phyloP scores from a whole-genome alignment of 768 basidiomycete species.

The Xerocomellus amylosporus region DNA sequence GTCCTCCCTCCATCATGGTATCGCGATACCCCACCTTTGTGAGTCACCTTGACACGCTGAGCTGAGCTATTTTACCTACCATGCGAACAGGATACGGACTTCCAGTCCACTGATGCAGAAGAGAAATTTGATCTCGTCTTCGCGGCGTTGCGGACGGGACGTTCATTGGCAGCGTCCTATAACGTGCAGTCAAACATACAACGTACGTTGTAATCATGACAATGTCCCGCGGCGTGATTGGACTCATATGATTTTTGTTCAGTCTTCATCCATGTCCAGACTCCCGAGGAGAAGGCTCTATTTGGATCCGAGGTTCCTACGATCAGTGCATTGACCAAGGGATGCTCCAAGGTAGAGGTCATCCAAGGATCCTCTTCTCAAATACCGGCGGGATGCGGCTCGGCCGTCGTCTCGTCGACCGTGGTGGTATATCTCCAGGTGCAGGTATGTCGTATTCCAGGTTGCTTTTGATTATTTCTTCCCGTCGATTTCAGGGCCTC shows the following conservation, averaged over 20 bases:
- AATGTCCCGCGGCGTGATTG: not conserved
- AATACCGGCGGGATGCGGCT: slow-evolving; percentile 82
- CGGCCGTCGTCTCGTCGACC: slow-evolving; percentile 70
- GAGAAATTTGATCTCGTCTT: slow-evolving; percentile 86
- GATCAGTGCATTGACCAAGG: slow-evolving; percentile 82
- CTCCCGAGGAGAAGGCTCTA: slow-evolving; percentile 57
- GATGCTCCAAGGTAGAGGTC: slow-evolving; percentile 73
- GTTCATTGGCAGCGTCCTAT: slow-evolving; percentile 64
- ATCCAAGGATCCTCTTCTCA: slow-evolving; percentile 54
- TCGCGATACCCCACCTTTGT: slow-evolving; percentile 79
- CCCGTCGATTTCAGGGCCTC: slow-evolving; percentile 58
- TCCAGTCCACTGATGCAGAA: slow-evolving; percentile 70
- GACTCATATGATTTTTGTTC: slow-evolving; percentile 1
- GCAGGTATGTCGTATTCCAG: slow-evolving; percentile 48
- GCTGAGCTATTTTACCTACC: not conserved
- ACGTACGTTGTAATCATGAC: slow-evolving; percentile 1
- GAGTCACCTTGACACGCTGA: slow-evolving; percentile 30
- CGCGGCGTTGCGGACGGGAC: slow-evolving; percentile 62
- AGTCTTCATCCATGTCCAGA: slow-evolving; percentile 75
- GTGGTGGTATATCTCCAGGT: slow-evolving; percentile 83
- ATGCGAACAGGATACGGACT: slow-evolving; percentile 50
- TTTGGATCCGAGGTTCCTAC: slow-evolving; percentile 74
- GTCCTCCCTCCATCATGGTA: slow-evolving; percentile 86
- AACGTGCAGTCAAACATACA: slow-evolving; percentile 77
- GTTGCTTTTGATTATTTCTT: not conserved